Percentiles rank a stretch among this genome's conserved stretches.
These are phyloP conservation scores for Ophiostoma sp. DNA, from an alignment of 2,329 filamentous ascomycete species.

Conservation along the genomic window DNA sequence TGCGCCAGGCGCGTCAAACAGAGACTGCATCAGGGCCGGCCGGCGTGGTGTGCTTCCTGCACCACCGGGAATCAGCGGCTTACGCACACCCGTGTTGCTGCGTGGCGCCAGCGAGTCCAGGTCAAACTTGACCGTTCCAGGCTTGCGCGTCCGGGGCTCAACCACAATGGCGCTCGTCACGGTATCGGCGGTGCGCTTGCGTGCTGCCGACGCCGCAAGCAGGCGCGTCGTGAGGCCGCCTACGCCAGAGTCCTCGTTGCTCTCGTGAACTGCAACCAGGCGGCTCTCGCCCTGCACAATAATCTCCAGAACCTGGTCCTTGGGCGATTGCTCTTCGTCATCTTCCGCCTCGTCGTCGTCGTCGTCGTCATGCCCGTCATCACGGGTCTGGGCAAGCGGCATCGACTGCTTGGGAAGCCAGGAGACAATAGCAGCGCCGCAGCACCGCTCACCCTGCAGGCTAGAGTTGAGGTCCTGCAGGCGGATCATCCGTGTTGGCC, in stretches of 20 bases:
- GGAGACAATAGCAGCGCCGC: conserved; percentile 45
- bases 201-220: conserved; percentile 28
- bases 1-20: conserved; percentile 21
- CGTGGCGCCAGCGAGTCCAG: conserved; percentile 37
- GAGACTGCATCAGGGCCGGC: conserved; percentile 12
- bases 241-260: conserved; percentile 37
- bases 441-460: conserved; percentile 53
- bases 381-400: conserved; percentile 17
- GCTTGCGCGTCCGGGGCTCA: conserved; percentile 43
- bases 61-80: conserved; percentile 18
- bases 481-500: conserved; percentile 52
- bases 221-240: conserved; percentile 37
- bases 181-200: conserved; percentile 33
- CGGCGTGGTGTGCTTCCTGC: conserved; percentile 22
- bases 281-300: conserved; percentile 53
- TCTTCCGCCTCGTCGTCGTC: conserved; percentile 27
- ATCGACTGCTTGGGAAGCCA: conserved; percentile 31
- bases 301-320: conserved; percentile 43
- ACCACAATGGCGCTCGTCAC: conserved; percentile 50
- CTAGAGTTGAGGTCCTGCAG: conserved; percentile 49
- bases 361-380: conserved; percentile 26
- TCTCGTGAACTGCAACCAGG: conserved; percentile 50
- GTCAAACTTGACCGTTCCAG: conserved; percentile 45
- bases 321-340: conserved; percentile 27
- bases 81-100: conserved; percentile 33